Base-by-base conservation (phyloP, 352 stramenopile genomes). In the Globisporangium uncinulatum region DNA sequence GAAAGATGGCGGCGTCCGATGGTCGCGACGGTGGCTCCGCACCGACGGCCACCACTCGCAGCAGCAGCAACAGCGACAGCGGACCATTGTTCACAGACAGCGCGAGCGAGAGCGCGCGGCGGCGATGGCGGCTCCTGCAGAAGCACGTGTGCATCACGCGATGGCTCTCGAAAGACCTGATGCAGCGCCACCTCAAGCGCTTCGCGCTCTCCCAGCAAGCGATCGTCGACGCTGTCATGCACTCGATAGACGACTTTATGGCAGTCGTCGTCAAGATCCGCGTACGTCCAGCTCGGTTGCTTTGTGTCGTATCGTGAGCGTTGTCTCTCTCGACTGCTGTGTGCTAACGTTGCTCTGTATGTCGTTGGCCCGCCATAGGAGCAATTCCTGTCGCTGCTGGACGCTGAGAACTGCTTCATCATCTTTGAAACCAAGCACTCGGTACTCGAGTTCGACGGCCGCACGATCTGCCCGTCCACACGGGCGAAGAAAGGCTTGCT, bases 141-240 rank as follows among this genome's bases (percentile, higher is more conserved):
- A 81, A 74, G 36, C 74, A 87, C 47, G 76, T 89, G 24, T 78
- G 79, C 54, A 80, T 83, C 61, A 81, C 73, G 21, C 76, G 78
- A 54, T 82, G 79, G 77, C 66, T 86, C n/a, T 66, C 70, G 4
- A 76, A 79, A 54, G 74, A 87, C 54, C 51, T 84, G 13, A 41
- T 68, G 54, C 57, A 61, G 19, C 69, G 76, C 11, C 73, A 82
- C 52, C 46, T 74, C 20, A 74, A 77, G 29, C 74, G 74, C 7
- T 89, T 87, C 53, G 67, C 67, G 19, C 62, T 65, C 29, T 70
- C 79, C 9, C 75, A 87, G 61, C 63, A 83, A 17, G 62, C 67
- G 58, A 67, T 89, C 0, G 72, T 79, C 17, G 69, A 86, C 43
- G 72, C 70, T 5, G 61, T 77, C 20, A 69, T 80, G 58, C 62